These are phyloP conservation scores for Boletus edulis DNA, from an alignment of 768 basidiomycete genomes.

Conservation along the genomic window DNA sequence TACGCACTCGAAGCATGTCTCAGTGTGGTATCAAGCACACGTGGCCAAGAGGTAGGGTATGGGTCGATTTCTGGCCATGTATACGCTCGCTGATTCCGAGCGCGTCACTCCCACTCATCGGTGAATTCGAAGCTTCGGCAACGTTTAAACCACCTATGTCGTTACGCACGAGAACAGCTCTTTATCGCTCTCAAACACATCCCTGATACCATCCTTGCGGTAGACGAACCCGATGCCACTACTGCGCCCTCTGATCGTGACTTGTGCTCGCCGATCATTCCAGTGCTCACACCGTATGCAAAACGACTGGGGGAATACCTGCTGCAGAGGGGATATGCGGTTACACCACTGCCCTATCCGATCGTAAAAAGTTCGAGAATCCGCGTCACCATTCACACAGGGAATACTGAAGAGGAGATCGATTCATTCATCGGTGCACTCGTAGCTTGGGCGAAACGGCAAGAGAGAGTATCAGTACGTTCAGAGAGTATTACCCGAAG, in stretches of 20 bases:
- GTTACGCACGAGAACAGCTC: constrained; percentile 13
- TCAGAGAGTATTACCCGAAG: neutral
- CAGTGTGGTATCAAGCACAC: constrained; percentile 8
- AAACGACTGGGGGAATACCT: constrained; percentile 6
- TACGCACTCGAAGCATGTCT: constrained; percentile 45
- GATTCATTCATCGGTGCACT: constrained; percentile 9
- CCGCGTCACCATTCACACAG: constrained; percentile 20
- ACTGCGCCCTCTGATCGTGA: neutral
- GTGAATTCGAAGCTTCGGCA: constrained; percentile 16
- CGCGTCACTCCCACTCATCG: neutral
- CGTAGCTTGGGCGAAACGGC: constrained; percentile 11
- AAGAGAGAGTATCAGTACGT: neutral
- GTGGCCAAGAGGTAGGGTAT: constrained; percentile 18
- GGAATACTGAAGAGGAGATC: constrained; percentile 21
- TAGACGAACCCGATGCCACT: neutral
- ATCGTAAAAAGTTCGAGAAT: constrained; percentile 10
- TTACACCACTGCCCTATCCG: constrained; percentile 5
- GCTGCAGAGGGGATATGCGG: constrained; percentile 15
- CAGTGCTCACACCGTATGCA: constrained; percentile 11
- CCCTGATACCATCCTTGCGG: constrained; percentile 4
- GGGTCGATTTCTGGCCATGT: neutral
- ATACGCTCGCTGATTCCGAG: neutral
- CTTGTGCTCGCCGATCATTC: constrained; percentile 19
- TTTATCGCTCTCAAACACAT: constrained; percentile 1
- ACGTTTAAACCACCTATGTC: neutral